Conservation (phyloP, 1,139 yeast genomes). For the Yamadazyma dendronema region DNA sequence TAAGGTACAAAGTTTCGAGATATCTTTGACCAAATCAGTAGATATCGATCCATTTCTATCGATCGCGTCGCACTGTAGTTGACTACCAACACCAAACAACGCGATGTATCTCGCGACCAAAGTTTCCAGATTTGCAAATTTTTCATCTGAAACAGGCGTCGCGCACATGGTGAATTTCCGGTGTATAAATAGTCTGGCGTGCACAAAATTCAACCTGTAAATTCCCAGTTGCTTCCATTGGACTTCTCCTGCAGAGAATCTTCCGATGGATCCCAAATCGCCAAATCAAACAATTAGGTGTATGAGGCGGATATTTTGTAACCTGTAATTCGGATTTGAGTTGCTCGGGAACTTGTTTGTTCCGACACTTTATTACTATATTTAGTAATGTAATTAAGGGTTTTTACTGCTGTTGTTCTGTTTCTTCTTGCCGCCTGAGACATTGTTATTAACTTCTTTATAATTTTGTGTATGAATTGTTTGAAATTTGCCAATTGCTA, state of each 20-base stretch:
- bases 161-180: too few species aligned
- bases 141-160: background rate
- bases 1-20: too few species aligned
- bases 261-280: too few species aligned
- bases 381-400: background rate
- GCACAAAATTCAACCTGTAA: background rate
- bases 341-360: background rate
- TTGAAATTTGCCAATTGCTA: too few species aligned
- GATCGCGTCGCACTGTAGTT: conserved; percentile 2
- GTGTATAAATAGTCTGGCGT: too few species aligned
- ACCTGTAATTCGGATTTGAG: background rate
- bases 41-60: background rate
- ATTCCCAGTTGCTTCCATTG: background rate
- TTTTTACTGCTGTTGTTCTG: background rate
- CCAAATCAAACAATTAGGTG: background rate
- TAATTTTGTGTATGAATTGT: too few species aligned
- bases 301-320: background rate
- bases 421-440: background rate
- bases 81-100: too few species aligned
- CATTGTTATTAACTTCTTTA: too few species aligned
- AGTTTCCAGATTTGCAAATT: too few species aligned
- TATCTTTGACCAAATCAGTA: background rate
- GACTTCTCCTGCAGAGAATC: too few species aligned
- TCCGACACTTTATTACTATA: background rate
- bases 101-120: too few species aligned